phyloP scores from a whole-genome alignment of 768 basidiomycete species.

The Nidularia pulvinata region DNA sequence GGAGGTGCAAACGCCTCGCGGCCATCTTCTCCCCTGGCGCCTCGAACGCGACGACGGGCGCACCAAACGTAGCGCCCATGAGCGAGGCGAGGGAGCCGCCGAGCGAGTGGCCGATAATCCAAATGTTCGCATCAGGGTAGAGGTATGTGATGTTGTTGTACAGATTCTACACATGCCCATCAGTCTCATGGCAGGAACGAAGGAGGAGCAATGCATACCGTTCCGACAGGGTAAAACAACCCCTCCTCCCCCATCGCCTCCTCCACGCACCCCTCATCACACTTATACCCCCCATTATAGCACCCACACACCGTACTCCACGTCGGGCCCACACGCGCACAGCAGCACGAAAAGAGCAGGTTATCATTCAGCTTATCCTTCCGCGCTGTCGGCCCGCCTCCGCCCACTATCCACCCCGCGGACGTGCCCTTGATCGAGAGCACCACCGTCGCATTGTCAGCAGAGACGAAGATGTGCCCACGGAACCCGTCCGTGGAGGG shows the following conservation, averaged over 20 bases:
- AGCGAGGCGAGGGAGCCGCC: slow-evolving; percentile 88
- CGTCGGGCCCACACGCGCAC: slow-evolving; percentile 91
- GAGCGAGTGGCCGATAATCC: slow-evolving; percentile 82
- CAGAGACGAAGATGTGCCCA: slow-evolving; percentile 88
- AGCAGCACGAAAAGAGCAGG: slow-evolving; percentile 95
- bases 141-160: slow-evolving; percentile 92
- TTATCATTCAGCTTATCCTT: slow-evolving; percentile 98
- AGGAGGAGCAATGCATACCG: slow-evolving; percentile 46
- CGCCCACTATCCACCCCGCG: slow-evolving; percentile 61
- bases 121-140: slow-evolving; percentile 89
- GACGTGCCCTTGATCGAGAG: slow-evolving; percentile 95
- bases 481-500: slow-evolving; percentile 88
- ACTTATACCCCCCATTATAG: slow-evolving; percentile 71
- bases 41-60: slow-evolving; percentile 90
- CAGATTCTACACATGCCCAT: slow-evolving; percentile 64
- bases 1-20: slow-evolving; percentile 81
- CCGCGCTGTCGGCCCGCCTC: slow-evolving; percentile 78
- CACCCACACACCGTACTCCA: slow-evolving; percentile 95
- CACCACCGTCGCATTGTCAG: slow-evolving; percentile 84
- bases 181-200: neutral
- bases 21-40: slow-evolving; percentile 75
- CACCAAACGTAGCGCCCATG: slow-evolving; percentile 89
- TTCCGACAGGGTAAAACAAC: slow-evolving; percentile 86
- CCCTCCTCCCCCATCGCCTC: slow-evolving; percentile 76
- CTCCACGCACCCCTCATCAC: slow-evolving; percentile 83